Conservation (phyloP, 1,139 yeast species). For the Candida albicans region DNA sequence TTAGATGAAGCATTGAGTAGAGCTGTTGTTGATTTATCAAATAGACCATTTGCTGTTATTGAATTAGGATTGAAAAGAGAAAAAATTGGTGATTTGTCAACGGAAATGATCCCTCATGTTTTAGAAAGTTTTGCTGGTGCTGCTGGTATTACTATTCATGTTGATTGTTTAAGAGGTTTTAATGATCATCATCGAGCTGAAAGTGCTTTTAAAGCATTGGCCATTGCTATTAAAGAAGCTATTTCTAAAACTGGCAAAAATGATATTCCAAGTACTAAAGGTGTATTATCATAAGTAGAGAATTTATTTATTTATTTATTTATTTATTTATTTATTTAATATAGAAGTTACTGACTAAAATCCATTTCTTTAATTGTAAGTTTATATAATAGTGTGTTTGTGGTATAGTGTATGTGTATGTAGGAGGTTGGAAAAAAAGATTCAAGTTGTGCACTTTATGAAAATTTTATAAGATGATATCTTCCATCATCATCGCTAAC, state of each 20-base stretch:
- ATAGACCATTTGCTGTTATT: slow-evolving; percentile 87
- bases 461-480: too few relatives aligned
- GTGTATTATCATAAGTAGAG: slow-evolving; percentile 63
- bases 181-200: slow-evolving; percentile 97
- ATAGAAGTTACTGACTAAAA: slow-evolving; percentile 2
- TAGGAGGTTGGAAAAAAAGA: neutral
- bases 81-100: slow-evolving; percentile 85
- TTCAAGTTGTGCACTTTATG: neutral
- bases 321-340: neutral
- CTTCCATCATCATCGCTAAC: too few relatives aligned
- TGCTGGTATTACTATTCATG: slow-evolving; percentile 88
- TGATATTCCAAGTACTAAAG: slow-evolving; percentile 96
- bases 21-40: slow-evolving; percentile 91
- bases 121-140: slow-evolving; percentile 91
- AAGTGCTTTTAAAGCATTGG: slow-evolving; percentile 93
- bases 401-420: neutral
- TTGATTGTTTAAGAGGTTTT: slow-evolving; percentile 87
- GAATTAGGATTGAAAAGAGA: slow-evolving; percentile 90
- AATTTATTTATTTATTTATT: neutral
- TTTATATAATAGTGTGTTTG: too few relatives aligned
- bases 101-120: slow-evolving; percentile 98
- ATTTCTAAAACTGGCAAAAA: slow-evolving; percentile 77
- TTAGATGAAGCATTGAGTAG: slow-evolving; percentile 92
- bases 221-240: slow-evolving; percentile 88
- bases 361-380: neutral